These are phyloP conservation scores for Lasiodiplodia gonubiensis DNA, from an alignment of 2,329 filamentous ascomycete genomes.

Conservation along the genomic window DNA sequence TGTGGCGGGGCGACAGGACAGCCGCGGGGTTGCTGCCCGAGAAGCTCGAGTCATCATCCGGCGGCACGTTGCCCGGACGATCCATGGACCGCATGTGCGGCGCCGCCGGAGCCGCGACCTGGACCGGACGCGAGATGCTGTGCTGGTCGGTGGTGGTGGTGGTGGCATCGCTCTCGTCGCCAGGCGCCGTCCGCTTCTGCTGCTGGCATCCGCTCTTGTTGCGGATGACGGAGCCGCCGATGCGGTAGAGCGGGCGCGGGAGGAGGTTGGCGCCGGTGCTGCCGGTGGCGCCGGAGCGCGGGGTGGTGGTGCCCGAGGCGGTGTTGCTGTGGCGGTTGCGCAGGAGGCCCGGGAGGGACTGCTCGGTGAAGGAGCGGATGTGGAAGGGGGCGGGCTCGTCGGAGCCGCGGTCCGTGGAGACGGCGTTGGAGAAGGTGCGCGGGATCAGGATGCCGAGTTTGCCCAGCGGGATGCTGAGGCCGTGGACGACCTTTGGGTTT, in stretches of 20 bases:
- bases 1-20: background rate
- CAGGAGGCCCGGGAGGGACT: constrained; percentile 36
- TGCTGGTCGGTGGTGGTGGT: too few relatives aligned
- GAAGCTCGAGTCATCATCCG: constrained; percentile 11
- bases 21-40: background rate
- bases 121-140: background rate
- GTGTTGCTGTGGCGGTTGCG: constrained; percentile 34
- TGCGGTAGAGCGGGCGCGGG: constrained; percentile 41
- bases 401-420: constrained; percentile 35
- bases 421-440: constrained; percentile 63
- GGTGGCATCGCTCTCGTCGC: background rate
- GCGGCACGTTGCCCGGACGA: background rate
- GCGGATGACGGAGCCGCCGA: constrained; percentile 43
- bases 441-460: constrained; percentile 69
- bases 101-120: background rate
- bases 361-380: constrained; percentile 34
- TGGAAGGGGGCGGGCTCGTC: constrained; percentile 42
- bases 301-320: constrained; percentile 8
- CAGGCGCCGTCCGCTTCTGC: background rate
- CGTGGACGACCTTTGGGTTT: constrained; percentile 63
- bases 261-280: constrained; percentile 34
- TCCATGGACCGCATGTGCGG: background rate
- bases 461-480: constrained; percentile 78
- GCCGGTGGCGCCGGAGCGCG: constrained; percentile 26
- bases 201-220: constrained; percentile 29